Evolutionary conservation across 352 stramenopile genomes (phyloP), one percentile per base, ranked within the genome.

Genomic region (Globisporangium cylindrosporum): DNA sequence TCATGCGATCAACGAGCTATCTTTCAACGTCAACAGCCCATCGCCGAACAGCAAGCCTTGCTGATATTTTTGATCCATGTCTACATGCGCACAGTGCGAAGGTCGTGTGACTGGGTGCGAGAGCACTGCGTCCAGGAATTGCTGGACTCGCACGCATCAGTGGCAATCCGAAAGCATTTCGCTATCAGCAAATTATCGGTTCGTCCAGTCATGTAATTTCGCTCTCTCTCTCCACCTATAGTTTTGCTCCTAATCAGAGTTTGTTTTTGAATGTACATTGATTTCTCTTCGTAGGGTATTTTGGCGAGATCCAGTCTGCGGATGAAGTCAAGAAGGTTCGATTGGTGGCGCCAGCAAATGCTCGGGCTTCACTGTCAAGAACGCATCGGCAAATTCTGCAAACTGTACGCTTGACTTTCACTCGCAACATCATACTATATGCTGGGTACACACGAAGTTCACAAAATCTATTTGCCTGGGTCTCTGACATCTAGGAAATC

Each of bases 51-150:
- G 10, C 10, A 29, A 24, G 49, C 3, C n/a, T 27, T 15, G 24
- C 18, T 58, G 14, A n/a, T 32, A 32, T 32, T 29, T 56, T 5
- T 56, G 27, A 25, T 9, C 43, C 22, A 4, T 55, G 20, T 29
- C 25, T 68, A 20, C 4, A 38, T 62, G 4, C 48, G 29, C 12
- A 18, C 46, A 72, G 69, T 76, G 14, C 22, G 41, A 15, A 15
- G 61, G 22, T 73, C 71, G 0, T 67, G 72, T 6, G 62, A 79
- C 25, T 92, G 79, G 75, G 72, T 85, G 5, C 80, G 75, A 46
- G 74, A 81, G 22, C 69, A 89, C 46, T 92, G 84, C 62, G 59
- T 78, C 7, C 70, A 88, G 29, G 79, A 88, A 22, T 59, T 90
- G 32, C 25, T 77, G 2, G 63, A 24, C 48, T 61, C 57, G 68